Evolutionary conservation across 169 alveolate genomes (phyloP), one percentile per base, ranked within the genome.

Genomic region (Babesia gibsoni): DNA sequence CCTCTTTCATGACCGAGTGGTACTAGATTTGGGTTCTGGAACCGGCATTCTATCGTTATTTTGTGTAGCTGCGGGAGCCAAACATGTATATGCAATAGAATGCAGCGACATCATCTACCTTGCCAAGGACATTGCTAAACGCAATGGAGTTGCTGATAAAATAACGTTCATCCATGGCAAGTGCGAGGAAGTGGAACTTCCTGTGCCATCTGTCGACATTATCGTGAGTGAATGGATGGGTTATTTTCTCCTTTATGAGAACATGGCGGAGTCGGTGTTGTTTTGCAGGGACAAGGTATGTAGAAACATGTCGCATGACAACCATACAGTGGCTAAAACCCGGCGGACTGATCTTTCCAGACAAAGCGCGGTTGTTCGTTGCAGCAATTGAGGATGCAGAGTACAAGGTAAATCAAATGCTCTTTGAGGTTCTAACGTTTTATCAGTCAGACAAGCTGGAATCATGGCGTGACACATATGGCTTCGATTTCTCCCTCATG

Each of bases 171-270:
- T 98, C 20, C 92, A 95, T 74, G 96, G 97, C 14, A 93, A 95
- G 82, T 98, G 97, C 16, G 99, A 98, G 80, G 99, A 98, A 35
- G 85, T 96, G 16, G 86, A 73, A 7, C 36, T 53, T 22, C 87
- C 95, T 25, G 99, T 99, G 18, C 95, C 93, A 43, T 84, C 93
- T 56, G 99, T 98, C 4, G 99, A 98, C 78, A 96, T 97, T 52
- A 98, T 98, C 50, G 90, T 98, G 41, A 91, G 98, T 27, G 99
- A 98, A 82, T 97, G 99, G 99, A 97, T 98, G 99, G 99, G 99
- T 0, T 96, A 96, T 77, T 95, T 96, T 80, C 88, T 96, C n/a
- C 91, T 97, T 14, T 97, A 95, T 80, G 99, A 97, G 84, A 90
- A 95, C 59, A 98, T 97, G 99, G 89, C 97, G 14, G 99, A 96